These are phyloP conservation scores for Leccinum subtestaceum DNA, from an alignment of 768 basidiomycete genomes.

Conservation along the genomic window DNA sequence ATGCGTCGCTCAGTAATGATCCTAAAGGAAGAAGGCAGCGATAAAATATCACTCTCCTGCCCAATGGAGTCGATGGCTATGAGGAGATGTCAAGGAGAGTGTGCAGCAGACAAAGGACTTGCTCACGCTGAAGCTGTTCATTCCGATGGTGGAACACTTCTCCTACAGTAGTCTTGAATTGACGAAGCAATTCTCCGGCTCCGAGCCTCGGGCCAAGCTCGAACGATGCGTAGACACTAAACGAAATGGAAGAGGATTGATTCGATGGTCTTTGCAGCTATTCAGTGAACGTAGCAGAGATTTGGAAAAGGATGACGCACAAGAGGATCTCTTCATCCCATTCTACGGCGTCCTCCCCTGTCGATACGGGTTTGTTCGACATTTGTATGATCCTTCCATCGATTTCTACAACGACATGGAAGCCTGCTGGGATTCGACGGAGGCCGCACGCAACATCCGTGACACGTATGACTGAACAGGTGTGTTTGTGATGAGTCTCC, in stretches of 20 bases:
- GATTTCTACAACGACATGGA: background rate
- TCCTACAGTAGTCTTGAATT: background rate
- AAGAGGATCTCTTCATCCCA: background rate
- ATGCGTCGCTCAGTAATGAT: background rate
- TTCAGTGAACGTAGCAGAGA: background rate
- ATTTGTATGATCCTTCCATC: background rate
- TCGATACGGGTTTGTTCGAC: background rate
- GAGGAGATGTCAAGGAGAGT: background rate
- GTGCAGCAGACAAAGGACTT: background rate
- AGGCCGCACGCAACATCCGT: background rate
- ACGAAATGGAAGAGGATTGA: background rate
- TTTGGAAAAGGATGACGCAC: background rate
- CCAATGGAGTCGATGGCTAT: background rate
- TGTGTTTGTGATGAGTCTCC: background rate
- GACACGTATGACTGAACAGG: background rate
- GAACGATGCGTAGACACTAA: background rate
- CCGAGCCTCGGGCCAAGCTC: background rate
- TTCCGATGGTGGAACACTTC: background rate
- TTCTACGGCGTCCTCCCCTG: background rate
- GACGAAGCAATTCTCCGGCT: background rate
- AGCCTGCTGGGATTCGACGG: background rate
- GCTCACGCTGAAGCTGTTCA: background rate
- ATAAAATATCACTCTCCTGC: background rate
- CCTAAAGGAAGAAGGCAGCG: background rate
- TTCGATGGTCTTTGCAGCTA: background rate